These are phyloP conservation scores for Skeletonema costatum DNA, from an alignment of 108 stramenopile species.

Conservation along the genomic window DNA sequence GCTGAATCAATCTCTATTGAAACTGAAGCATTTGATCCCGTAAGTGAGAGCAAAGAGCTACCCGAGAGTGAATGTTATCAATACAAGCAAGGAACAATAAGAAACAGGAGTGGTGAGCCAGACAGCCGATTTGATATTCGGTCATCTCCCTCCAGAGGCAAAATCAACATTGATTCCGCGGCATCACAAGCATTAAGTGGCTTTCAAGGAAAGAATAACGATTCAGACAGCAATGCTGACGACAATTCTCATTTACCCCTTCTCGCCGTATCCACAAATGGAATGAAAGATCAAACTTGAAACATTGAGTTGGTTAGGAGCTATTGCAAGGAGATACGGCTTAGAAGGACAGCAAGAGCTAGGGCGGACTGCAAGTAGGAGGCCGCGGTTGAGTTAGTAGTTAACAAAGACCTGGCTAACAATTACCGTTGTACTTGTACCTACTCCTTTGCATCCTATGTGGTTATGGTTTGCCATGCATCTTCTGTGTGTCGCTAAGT, in stretches of 20 bases:
- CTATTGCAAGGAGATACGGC: conserved; percentile 87
- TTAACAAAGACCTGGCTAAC: no score
- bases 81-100: conserved; percentile 67
- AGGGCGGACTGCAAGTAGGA: not conserved
- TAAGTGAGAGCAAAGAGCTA: conserved; percentile 13
- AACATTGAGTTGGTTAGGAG: conserved; percentile 84
- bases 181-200: conserved; percentile 75
- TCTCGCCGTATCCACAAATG: conserved; percentile 59
- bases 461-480: no score
- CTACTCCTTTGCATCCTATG: no score
- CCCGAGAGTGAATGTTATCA: conserved; percentile 5
- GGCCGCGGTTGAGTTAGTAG: not conserved
- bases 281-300: conserved; percentile 71
- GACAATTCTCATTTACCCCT: conserved; percentile 48
- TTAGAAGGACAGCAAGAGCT: conserved; percentile 47
- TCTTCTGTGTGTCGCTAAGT: no score
- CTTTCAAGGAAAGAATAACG: conserved; percentile 44
- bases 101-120: conserved; percentile 84
- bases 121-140: conserved; percentile 85
- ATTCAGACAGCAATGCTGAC: not conserved
- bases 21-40: conserved; percentile 33
- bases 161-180: conserved; percentile 83
- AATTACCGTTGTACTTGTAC: no score
- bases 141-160: conserved; percentile 50
- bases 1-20: conserved; percentile 29